Conservation (phyloP, 139 green algal species). For the Coccomyxa sp. region DNA sequence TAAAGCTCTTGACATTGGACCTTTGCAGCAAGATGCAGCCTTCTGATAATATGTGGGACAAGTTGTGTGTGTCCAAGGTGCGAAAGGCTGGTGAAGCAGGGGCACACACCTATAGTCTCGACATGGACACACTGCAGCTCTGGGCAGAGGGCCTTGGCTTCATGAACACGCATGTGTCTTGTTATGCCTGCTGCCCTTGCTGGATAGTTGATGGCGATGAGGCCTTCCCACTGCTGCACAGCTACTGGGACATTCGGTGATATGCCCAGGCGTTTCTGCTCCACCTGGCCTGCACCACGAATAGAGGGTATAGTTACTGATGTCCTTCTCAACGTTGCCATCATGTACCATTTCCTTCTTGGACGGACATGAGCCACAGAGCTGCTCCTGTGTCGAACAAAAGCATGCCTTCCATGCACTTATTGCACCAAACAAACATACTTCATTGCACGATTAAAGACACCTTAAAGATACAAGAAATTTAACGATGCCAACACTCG, state of each 20-base stretch:
- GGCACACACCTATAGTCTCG: conserved; percentile 65
- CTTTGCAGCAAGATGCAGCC: neutral
- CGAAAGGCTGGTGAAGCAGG: neutral
- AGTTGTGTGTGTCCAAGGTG: neutral
- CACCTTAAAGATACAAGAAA: neutral
- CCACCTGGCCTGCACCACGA: conserved; percentile 56
- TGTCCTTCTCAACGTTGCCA: neutral
- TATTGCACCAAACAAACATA: neutral
- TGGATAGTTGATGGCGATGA: conserved; percentile 89
- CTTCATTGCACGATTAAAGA: neutral
- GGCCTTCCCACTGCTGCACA: conserved; percentile 83
- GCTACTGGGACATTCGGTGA: conserved; percentile 55
- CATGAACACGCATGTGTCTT: conserved; percentile 65
- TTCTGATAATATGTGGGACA: neutral
- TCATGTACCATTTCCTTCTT: too few species aligned
- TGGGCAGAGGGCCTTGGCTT: conserved; percentile 72
- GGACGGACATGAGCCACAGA: too few species aligned
- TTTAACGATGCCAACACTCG: neutral
- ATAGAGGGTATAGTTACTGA: neutral
- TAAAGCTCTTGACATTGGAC: neutral
- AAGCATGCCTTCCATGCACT: too few species aligned
- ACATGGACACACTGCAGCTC: conserved; percentile 82
- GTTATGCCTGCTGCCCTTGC: conserved; percentile 72
- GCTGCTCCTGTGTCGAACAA: neutral
- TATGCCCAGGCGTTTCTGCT: conserved; percentile 70